Evolutionary conservation across 345 rosid species (phyloP), one percentile per base, ranked within the genome.

Genomic region (Eucalyptus caleyi): DNA sequence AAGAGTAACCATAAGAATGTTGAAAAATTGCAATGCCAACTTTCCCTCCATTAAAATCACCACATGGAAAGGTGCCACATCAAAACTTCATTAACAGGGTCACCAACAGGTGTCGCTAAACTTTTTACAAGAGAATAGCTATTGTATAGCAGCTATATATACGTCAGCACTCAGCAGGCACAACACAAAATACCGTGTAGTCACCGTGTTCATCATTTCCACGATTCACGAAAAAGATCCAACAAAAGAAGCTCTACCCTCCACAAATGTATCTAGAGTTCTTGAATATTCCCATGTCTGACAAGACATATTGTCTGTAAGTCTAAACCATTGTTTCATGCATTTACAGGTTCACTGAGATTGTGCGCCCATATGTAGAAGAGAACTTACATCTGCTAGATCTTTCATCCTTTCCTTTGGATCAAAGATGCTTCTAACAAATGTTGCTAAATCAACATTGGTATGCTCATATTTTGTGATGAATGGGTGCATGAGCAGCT

Each of bases 401-500:
- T 97, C 99, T 94, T 95, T 97, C 96, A 97, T 90, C 93, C 95
- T 95, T 91, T 94, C 95, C 8, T 94, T 94, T 80, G 99, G 98
- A 92, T 97, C 98, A 93, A 97, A 97, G 88, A 97, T 95, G 89
- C 95, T 93, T 89, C 92, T 95, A 87, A 97, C 97, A 93, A 95
- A 97, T 88, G 94, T 91, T 34, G 97, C 97, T 89, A 97, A 92
- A 93, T 97, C 98, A 67, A 95, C 95, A 90, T 87, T 87, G 65
- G 91, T 91, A 56, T 94, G 89, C 56, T 93, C 95, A 59, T 96
- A 92, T 93, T 95, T 97, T 88, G 92, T 95, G 85, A 97, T 97
- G 91, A 97, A 97, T 45, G 98, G 96, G 91, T 97, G 99, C 53
- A 93, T 91, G 87, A 97, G 93, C 90, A 97, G 99, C 99, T 97